A percentile compares a stretch with the other conserved stretches of the same genome.
These are phyloP conservation scores for Erodium texanum DNA, from an alignment of 441 rosid genomes.

Conservation along the genomic window DNA sequence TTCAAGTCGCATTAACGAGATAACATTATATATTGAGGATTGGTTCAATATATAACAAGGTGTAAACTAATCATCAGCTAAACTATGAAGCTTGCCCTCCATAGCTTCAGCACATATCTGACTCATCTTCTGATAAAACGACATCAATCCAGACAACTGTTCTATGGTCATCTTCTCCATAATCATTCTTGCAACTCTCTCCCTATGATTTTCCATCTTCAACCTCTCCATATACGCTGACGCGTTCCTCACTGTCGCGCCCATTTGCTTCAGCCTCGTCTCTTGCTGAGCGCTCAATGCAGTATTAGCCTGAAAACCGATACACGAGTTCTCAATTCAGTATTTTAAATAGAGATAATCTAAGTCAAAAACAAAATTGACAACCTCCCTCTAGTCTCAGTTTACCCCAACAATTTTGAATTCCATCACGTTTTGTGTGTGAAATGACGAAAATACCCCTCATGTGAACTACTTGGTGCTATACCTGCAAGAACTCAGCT, in stretches of 20 bases:
- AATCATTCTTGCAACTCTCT: slow-evolving; percentile 29
- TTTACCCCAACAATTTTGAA: too few species aligned
- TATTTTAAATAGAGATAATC: too few species aligned
- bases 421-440: too few species aligned
- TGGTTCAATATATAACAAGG: background rate
- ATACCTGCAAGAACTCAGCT: slow-evolving; percentile 52
- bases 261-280: slow-evolving; percentile 53
- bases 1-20: too few species aligned
- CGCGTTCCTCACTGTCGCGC: slow-evolving; percentile 51
- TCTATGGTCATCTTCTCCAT: slow-evolving; percentile 38
- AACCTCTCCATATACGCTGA: slow-evolving; percentile 29
- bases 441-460: too few species aligned
- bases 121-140: slow-evolving; percentile 44
- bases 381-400: too few species aligned
- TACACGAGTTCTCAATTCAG: too few species aligned
- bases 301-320: slow-evolving; percentile 35
- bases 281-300: slow-evolving; percentile 46
- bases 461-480: too few species aligned
- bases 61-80: background rate
- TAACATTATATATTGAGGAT: background rate
- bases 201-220: slow-evolving; percentile 37
- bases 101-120: slow-evolving; percentile 38
- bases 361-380: too few species aligned
- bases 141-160: slow-evolving; percentile 35
- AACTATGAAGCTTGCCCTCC: slow-evolving; percentile 43